Evolutionary conservation across 225 moss, liverwort and hornwort genomes (phyloP).

Genomic region (Takakia lepidozioides): DNA sequence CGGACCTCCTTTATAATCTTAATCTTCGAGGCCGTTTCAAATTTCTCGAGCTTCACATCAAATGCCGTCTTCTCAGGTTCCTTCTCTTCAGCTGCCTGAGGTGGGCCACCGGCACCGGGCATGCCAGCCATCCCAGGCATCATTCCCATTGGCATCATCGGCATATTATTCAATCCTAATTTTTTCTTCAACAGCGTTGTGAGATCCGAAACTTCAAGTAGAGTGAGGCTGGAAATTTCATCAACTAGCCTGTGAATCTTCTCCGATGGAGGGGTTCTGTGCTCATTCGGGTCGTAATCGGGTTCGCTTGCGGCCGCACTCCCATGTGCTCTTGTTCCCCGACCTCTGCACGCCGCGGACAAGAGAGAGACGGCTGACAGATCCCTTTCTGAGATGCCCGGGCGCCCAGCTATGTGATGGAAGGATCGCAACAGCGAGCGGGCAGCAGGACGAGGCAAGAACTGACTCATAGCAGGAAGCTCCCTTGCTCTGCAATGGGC

Average conservation of each 20-base stretch:
- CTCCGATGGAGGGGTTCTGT: constrained; percentile 76
- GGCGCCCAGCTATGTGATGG: constrained; percentile 18
- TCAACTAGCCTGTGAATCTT: constrained; percentile 89
- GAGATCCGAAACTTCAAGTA: constrained; percentile 90
- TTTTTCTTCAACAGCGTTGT: constrained; percentile 86
- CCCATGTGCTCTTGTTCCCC: constrained; percentile 31
- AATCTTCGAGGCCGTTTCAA: constrained; percentile 83
- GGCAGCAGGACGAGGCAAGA: constrained; percentile 34
- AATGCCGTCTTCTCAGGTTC: constrained; percentile 88
- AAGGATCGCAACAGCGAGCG: constrained; percentile 28
- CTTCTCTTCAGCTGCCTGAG: constrained; percentile 61
- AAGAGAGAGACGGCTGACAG: constrained; percentile 14
- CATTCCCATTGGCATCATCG: constrained; percentile 96
- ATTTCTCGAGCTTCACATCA: constrained; percentile 97
- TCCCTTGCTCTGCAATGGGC: not conserved
- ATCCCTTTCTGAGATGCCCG: constrained; percentile 2
- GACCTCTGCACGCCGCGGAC: constrained; percentile 14
- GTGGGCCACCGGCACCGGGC: constrained; percentile 23
- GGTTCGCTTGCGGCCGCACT: constrained; percentile 68
- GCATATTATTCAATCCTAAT: constrained; percentile 67
- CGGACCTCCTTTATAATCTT: constrained; percentile 99
- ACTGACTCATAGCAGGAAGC: constrained; percentile 39
- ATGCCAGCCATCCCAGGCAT: constrained; percentile 64
- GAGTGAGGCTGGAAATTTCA: constrained; percentile 81
- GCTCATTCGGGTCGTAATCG: constrained; percentile 76